Conservation (phyloP, 192 early-diverging fungal genomes). For the Linnemannia elongata region DNA sequence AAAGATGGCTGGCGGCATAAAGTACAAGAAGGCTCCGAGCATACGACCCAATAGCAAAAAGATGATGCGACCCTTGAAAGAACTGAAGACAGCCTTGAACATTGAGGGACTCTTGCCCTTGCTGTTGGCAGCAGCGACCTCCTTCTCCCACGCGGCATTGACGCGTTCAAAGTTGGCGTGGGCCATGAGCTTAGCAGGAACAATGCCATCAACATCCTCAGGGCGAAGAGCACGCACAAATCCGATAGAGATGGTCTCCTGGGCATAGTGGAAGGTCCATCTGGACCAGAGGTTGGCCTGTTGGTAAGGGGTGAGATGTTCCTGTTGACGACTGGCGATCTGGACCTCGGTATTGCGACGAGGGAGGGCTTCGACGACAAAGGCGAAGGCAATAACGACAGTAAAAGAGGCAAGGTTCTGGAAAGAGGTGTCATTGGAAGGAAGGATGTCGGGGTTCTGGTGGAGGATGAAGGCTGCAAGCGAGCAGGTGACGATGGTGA, state of each 20-base stretch:
- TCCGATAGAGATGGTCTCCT: background rate
- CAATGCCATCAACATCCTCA: constrained; percentile 1
- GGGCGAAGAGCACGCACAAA: background rate
- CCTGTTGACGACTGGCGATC: constrained; percentile 13
- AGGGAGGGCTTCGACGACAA: constrained; percentile 8
- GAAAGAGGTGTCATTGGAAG: background rate
- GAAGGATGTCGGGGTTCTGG: background rate
- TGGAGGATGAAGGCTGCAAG: constrained; percentile 10
- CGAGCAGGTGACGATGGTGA: background rate
- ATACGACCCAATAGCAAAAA: background rate
- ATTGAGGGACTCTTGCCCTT: background rate
- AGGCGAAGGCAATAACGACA: background rate
- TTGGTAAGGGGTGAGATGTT: background rate
- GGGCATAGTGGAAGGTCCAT: constrained; percentile 6
- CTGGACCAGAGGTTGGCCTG: constrained; percentile 13
- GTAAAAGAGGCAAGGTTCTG: background rate
- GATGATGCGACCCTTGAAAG: background rate
- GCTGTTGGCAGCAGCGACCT: background rate
- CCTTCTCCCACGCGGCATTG: background rate
- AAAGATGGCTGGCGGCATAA: constrained; percentile 16
- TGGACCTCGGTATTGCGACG: constrained; percentile 3
- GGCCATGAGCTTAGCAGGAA: background rate
- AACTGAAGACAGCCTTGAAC: background rate
- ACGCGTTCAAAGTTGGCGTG: constrained; percentile 2
- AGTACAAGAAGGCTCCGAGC: background rate